Evolutionary conservation across 2,329 filamentous ascomycete genomes (phyloP), one percentile per base, ranked within the genome.

Genomic region (Keithomyces neogunnii): DNA sequence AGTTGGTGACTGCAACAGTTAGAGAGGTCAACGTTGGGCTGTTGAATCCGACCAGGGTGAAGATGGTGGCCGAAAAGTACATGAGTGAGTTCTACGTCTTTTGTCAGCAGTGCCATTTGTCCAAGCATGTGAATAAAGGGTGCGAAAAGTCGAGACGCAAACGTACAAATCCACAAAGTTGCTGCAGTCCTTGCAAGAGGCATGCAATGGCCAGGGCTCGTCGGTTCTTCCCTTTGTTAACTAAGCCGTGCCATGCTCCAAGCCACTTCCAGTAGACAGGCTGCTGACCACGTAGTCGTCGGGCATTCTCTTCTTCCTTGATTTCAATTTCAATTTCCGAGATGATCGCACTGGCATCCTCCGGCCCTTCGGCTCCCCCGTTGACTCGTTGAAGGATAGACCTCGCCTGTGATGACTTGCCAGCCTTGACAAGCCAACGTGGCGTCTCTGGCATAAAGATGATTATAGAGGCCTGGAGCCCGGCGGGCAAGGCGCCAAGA

Each of bases 21-120:
- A 95, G 77, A 1, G 88, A 88, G 1, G 87, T 89, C 47, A 92
- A 76, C 0, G 88, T 93, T 4, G 89, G 89, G 51, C 82, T 86
- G 42, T 78, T 76, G 64, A 95, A 95, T 1, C 86, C 86, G 1
- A 95, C 77, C 33, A 89, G 76, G 3, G 80, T 78, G 63, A 92
- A 92, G 32, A 92, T 89, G 6, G 87, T 90, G 3, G 86, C 87
- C 0, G 87, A 89, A 64, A 89, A 95, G 68, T 95, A 95, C 89
- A 95, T 95, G 32, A 96, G 74, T 9, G 87, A 90, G 70, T 96
- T 95, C 80, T 84, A 57, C 8, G 29, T 30, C 3, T 5, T 11
- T 26, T 8, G 46, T 57, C 31, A 55, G 57, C 29, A 45, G 39
- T 1, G 38, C 13, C 19, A 28, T 31, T 40, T n/a, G 4, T 19